A percentile compares a stretch with the other conserved stretches of the same genome.
These are phyloP conservation scores for Boletus sp. DNA, from an alignment of 768 basidiomycete species.

Conservation along the genomic window DNA sequence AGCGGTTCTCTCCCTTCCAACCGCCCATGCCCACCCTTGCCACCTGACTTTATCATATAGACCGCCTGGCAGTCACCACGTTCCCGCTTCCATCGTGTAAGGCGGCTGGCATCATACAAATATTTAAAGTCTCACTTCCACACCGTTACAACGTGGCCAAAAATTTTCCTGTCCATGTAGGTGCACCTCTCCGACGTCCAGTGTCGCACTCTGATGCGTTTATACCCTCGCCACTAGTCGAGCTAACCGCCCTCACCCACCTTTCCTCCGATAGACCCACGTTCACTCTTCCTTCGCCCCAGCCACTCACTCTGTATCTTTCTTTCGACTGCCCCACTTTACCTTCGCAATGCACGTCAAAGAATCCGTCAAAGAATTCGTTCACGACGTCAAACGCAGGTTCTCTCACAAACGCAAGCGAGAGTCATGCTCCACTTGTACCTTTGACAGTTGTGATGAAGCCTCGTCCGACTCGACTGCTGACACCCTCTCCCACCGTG, in stretches of 20 bases:
- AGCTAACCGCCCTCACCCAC: not conserved
- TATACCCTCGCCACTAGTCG: not conserved
- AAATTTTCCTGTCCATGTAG: not conserved
- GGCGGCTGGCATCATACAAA: not conserved
- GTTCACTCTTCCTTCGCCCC: not conserved
- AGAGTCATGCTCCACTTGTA: conserved; percentile 11
- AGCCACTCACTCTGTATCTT: not conserved
- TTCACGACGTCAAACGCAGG: conserved; percentile 32
- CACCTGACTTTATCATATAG: not conserved
- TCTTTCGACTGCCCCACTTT: not conserved
- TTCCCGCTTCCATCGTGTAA: conserved; percentile 7
- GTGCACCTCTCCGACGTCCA: not conserved
- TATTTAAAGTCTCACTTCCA: conserved; percentile 2
- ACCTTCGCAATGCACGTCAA: conserved; percentile 28
- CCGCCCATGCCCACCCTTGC: not conserved
- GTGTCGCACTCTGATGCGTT: not conserved
- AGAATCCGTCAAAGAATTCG: conserved; percentile 26
- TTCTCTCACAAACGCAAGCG: conserved; percentile 27
- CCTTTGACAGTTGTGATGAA: conserved; percentile 5
- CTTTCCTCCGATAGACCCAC: not conserved
- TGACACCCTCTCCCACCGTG: conserved; percentile 3
- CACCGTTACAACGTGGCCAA: conserved; percentile 6
- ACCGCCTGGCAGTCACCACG: not conserved
- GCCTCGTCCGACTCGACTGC: conserved; percentile 12
- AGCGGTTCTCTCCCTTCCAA: not conserved